Base-by-base conservation (phyloP, 495 filamentous ascomycete genomes). In the Astrothelium subdiscretum region DNA sequence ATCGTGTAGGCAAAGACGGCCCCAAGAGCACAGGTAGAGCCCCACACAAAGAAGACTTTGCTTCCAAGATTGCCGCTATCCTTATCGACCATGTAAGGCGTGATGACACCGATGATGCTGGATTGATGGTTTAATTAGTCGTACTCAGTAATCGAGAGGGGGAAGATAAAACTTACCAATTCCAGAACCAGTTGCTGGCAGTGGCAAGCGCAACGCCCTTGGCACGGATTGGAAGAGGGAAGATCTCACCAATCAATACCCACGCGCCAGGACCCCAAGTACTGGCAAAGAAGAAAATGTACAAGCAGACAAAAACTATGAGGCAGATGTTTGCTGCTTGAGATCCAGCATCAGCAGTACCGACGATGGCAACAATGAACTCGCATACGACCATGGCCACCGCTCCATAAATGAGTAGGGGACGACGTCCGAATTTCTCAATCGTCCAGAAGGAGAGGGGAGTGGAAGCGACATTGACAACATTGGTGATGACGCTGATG, bases 171-270 rank as follows among this genome's bases (percentile, higher is more conserved):
- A 59, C 59, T 62, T 43, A 68, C 62, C 63, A 59, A 72, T 91
- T 89, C 87, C 87, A 91, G 66, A 92, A 83, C 89, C 89, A 94
- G 80, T 94, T 94, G 69, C 85, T 89, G 62, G 89, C 85, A 57
- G 89, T 92, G 26, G 87, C 89, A 57, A 94, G 79, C 60, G 80
- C 87, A 59, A 92, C 88, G 72, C 89, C 88, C 58, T 86, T 85
- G 22, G 88, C 86, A 67, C 89, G 87, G 75, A 92, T 91, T 57
- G 85, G 87, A 40, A 94, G 83, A 29, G 88, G 89, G 83, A 85
- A 94, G 77, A 91, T 88, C 77, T 94, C 89, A 64, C 89, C 89
- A 64, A 92, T 89, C 65, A 92, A 81, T 62, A 94, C 86, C 89
- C 89, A 92, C 43, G 85, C 87, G 59, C 76, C 75, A 8, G 81